Conservation (phyloP, 768 basidiomycete genomes). For the Zangia roseola region DNA sequence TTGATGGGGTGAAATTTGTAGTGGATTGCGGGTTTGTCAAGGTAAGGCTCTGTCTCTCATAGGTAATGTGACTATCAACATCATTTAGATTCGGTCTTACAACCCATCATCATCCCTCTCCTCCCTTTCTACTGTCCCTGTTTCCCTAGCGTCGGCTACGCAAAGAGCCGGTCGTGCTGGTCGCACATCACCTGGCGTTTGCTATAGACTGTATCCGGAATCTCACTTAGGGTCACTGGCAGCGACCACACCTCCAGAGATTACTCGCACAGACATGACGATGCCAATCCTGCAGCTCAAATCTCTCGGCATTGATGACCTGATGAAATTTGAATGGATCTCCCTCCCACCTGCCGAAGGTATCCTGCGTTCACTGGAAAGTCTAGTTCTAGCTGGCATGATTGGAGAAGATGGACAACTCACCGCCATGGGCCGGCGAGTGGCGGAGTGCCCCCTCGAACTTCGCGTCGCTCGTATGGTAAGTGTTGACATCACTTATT, state of each 20-base stretch:
- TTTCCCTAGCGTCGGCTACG: slow-evolving; percentile 84
- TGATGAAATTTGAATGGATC: slow-evolving; percentile 97
- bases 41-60: slow-evolving; percentile 40
- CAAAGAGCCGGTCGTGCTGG: slow-evolving; percentile 96
- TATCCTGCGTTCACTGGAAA: slow-evolving; percentile 83
- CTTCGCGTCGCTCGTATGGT: slow-evolving; percentile 95
- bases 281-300: slow-evolving; percentile 93
- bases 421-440: slow-evolving; percentile 74
- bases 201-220: slow-evolving; percentile 86
- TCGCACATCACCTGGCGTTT: slow-evolving; percentile 87
- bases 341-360: slow-evolving; percentile 84
- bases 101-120: slow-evolving; percentile 86
- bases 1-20: slow-evolving; percentile 92
- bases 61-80: neutral
- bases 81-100: slow-evolving; percentile 76
- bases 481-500: slow-evolving; percentile 18
- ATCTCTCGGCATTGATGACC: slow-evolving; percentile 89
- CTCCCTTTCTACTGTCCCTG: slow-evolving; percentile 78
- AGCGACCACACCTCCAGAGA: slow-evolving; percentile 79
- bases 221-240: slow-evolving; percentile 59
- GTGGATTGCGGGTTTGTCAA: slow-evolving; percentile 96
- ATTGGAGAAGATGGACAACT: slow-evolving; percentile 79
- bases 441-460: slow-evolving; percentile 93
- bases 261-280: slow-evolving; percentile 87
- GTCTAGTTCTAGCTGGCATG: slow-evolving; percentile 77